Percentiles rank a stretch among this genome's conserved stretches.
These are phyloP conservation scores for Pichia sp. DNA, from an alignment of 1,139 yeast species.

Conservation along the genomic window DNA sequence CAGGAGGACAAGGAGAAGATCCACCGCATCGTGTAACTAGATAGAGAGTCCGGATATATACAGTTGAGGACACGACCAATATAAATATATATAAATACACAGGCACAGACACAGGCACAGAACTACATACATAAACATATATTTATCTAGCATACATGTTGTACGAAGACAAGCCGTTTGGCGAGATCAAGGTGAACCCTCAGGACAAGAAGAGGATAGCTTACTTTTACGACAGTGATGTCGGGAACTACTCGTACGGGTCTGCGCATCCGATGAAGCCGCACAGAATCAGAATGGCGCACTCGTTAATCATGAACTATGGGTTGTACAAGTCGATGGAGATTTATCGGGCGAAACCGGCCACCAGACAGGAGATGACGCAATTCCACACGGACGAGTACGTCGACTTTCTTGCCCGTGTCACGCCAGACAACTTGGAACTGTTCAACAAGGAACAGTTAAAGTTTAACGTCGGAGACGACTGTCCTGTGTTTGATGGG, in stretches of 20 bases:
- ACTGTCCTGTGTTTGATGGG: slow-evolving; percentile 96
- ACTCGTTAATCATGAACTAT: slow-evolving; percentile 92
- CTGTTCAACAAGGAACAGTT: slow-evolving; percentile 88
- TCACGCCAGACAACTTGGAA: slow-evolving; percentile 91
- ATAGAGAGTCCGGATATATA: not conserved
- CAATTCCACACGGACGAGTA: slow-evolving; percentile 98
- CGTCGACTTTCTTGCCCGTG: slow-evolving; percentile 87
- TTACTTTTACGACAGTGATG: slow-evolving; percentile 73
- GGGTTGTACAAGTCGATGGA: slow-evolving; percentile 97
- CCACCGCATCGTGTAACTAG: not conserved
- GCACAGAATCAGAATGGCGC: slow-evolving; percentile 98
- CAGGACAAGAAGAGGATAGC: slow-evolving; percentile 60
- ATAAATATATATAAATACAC: too few relatives aligned
- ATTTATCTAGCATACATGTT: slow-evolving; percentile 14
- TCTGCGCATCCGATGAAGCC: slow-evolving; percentile 99
- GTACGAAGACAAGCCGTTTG: slow-evolving; percentile 51
- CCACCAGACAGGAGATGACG: slow-evolving; percentile 97
- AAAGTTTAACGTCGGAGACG: slow-evolving; percentile 92
- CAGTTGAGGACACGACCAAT: too few relatives aligned
- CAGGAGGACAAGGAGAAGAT: not conserved
- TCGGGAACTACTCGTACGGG: slow-evolving; percentile 96
- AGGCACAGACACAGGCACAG: too few relatives aligned
- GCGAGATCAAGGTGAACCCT: slow-evolving; percentile 52
- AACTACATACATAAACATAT: too few relatives aligned
- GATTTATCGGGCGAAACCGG: slow-evolving; percentile 91